These are phyloP conservation scores for Echeveria elegans DNA, from an alignment of 164 flowering plant genomes.

Conservation along the genomic window DNA sequence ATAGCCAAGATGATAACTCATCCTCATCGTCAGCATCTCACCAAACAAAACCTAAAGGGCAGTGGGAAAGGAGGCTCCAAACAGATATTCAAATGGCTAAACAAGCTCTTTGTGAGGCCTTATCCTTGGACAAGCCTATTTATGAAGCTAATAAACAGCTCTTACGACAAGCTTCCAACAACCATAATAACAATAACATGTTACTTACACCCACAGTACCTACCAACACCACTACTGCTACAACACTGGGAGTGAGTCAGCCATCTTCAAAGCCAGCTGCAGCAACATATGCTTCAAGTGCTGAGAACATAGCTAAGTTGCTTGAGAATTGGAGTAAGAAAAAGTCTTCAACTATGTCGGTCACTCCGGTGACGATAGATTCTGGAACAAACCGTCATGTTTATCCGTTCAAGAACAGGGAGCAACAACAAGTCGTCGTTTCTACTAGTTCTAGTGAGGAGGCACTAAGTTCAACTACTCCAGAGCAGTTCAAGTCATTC, in stretches of 20 bases:
- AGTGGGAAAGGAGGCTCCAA: constrained; percentile 8
- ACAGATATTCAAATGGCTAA: constrained; percentile 5
- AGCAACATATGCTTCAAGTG: constrained; percentile 9
- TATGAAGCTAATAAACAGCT: not conserved
- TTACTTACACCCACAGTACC: constrained; percentile 1
- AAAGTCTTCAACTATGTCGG: not conserved
- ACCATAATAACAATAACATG: not conserved
- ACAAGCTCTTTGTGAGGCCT: constrained; percentile 6
- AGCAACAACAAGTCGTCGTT: not conserved
- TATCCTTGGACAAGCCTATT: constrained; percentile 6
- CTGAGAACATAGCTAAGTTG: constrained; percentile 11
- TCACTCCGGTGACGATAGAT: not conserved
- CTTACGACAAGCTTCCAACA: not conserved
- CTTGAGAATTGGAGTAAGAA: constrained; percentile 10
- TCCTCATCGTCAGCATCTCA: not conserved
- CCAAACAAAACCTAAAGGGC: constrained; percentile 4
- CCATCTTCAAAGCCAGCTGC: not conserved
- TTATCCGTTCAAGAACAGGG: not conserved
- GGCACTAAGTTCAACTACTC: not conserved
- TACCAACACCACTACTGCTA: not conserved
- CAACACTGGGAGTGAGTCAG: not conserved
- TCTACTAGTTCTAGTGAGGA: not conserved
- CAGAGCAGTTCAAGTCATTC: not conserved
- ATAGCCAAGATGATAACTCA: constrained; percentile 2
- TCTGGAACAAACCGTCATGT: not conserved